Conservation (phyloP, 225 moss, liverwort and hornwort genomes). For the Physcomitrellopsis africana region DNA sequence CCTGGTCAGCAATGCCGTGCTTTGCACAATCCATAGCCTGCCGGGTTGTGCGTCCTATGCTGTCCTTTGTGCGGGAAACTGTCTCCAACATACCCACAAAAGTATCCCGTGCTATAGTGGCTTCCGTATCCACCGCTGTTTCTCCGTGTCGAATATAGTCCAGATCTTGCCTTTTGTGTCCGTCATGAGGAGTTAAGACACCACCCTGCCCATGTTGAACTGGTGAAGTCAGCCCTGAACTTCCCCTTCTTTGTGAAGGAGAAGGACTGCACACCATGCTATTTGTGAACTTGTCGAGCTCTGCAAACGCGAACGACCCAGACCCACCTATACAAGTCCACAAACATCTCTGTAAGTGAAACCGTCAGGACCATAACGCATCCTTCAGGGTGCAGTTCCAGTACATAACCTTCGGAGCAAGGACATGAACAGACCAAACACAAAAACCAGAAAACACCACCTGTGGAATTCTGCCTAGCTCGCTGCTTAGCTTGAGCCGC, state of each 20-base stretch:
- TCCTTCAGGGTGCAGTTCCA: constrained; percentile 12
- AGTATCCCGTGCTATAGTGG: constrained; percentile 85
- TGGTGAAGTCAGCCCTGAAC: constrained; percentile 83
- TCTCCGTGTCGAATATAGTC: constrained; percentile 45
- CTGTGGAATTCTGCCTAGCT: constrained; percentile 64
- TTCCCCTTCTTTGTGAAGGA: constrained; percentile 72
- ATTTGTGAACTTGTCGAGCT: constrained; percentile 64
- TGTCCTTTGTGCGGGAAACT: constrained; percentile 93
- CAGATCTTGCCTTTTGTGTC: constrained; percentile 37
- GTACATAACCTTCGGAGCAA: not conserved
- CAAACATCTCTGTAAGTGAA: not conserved
- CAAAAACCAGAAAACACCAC: constrained; percentile 12
- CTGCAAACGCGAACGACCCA: constrained; percentile 42
- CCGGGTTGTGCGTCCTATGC: constrained; percentile 96
- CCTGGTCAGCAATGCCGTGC: constrained; percentile 94
- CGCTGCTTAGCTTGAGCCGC: constrained; percentile 96
- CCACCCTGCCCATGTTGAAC: constrained; percentile 42
- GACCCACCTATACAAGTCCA: constrained; percentile 48
- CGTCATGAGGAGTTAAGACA: constrained; percentile 46
- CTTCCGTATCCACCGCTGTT: constrained; percentile 71
- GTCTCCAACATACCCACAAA: constrained; percentile 99
- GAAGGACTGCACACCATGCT: constrained; percentile 83
- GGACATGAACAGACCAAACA: not conserved
- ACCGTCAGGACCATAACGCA: not conserved
- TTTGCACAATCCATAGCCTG: constrained; percentile 98